Evolutionary conservation across 1,139 yeast species (phyloP).

Genomic region (Geotrichum klebahnii): DNA sequence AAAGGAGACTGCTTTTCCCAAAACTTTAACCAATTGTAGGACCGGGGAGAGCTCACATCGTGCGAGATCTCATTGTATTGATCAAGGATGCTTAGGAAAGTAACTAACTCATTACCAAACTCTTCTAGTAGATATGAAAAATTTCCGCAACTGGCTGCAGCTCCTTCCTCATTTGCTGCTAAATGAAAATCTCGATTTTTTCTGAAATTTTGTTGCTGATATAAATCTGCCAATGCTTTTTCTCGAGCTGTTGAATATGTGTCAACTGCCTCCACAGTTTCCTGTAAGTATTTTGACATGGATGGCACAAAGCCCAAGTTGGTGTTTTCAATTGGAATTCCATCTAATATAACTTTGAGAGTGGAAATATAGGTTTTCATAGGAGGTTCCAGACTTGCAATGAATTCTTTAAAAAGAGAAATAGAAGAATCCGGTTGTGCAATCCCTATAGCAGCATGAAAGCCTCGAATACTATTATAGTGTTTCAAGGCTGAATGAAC

Average conservation of each 20-base stretch:
- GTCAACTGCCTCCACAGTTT: constrained; percentile 51
- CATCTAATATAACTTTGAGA: constrained; percentile 55
- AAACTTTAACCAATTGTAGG: constrained; percentile 53
- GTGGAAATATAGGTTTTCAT: constrained; percentile 57
- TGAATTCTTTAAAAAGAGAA: constrained; percentile 64
- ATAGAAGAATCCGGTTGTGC: constrained; percentile 25
- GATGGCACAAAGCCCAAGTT: constrained; percentile 38
- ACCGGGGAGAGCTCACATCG: constrained; percentile 27
- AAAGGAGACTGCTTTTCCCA: constrained; percentile 40
- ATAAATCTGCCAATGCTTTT: constrained; percentile 54
- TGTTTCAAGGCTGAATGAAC: too few species aligned
- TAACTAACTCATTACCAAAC: constrained; percentile 55
- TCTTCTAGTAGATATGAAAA: constrained; percentile 63
- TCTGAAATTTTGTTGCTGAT: constrained; percentile 51
- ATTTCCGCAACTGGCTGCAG: constrained; percentile 81
- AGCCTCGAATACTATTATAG: too few species aligned
- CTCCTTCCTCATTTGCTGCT: constrained; percentile 68
- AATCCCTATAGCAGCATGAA: too few species aligned
- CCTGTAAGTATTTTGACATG: constrained; percentile 47
- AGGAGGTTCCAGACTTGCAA: constrained; percentile 67
- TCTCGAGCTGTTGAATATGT: constrained; percentile 57
- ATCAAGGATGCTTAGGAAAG: constrained; percentile 48
- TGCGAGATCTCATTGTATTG: constrained; percentile 42
- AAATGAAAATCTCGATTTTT: constrained; percentile 35
- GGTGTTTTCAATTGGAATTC: constrained; percentile 53